Conservation (phyloP, 2,329 filamentous ascomycete species). For the Cladosporium colombiae region DNA sequence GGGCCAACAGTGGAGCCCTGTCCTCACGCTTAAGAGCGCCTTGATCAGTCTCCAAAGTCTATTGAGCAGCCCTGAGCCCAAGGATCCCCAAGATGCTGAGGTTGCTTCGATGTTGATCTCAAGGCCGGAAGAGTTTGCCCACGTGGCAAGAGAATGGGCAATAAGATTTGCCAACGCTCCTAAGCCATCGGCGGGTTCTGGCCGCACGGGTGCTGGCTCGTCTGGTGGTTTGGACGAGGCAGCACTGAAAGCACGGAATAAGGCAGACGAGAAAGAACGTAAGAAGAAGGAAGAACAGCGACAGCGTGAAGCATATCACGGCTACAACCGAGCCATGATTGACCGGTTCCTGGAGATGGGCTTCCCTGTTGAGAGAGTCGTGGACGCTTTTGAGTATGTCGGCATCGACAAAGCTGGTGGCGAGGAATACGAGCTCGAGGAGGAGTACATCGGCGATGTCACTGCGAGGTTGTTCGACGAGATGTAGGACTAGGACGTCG, state of each 20-base stretch:
- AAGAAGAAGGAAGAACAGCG: slow-evolving; percentile 55
- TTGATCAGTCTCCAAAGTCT: slow-evolving; percentile 91
- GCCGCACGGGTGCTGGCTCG: slow-evolving; percentile 31
- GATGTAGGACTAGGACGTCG: slow-evolving; percentile 45
- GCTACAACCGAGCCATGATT: slow-evolving; percentile 82
- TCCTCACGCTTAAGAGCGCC: slow-evolving; percentile 93
- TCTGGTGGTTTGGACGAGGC: slow-evolving; percentile 27
- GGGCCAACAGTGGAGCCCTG: slow-evolving; percentile 86
- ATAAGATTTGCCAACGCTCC: slow-evolving; percentile 79
- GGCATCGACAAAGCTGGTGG: slow-evolving; percentile 78
- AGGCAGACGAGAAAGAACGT: slow-evolving; percentile 54
- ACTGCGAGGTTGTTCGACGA: slow-evolving; percentile 83
- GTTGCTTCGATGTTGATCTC: slow-evolving; percentile 87
- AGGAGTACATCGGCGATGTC: slow-evolving; percentile 87
- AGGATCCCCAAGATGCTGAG: slow-evolving; percentile 94
- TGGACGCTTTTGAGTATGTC: slow-evolving; percentile 69
- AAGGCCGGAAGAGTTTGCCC: slow-evolving; percentile 75
- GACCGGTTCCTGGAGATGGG: slow-evolving; percentile 88
- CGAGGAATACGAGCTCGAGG: slow-evolving; percentile 81
- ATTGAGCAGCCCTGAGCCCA: slow-evolving; percentile 89
- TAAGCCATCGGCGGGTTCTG: slow-evolving; percentile 54
- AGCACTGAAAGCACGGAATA: slow-evolving; percentile 56
- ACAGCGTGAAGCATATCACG: slow-evolving; percentile 65
- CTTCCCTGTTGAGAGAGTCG: slow-evolving; percentile 83
- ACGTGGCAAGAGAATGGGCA: slow-evolving; percentile 87